phyloP scores from a whole-genome alignment of 768 basidiomycete species.

The Mycena capillaripes region DNA sequence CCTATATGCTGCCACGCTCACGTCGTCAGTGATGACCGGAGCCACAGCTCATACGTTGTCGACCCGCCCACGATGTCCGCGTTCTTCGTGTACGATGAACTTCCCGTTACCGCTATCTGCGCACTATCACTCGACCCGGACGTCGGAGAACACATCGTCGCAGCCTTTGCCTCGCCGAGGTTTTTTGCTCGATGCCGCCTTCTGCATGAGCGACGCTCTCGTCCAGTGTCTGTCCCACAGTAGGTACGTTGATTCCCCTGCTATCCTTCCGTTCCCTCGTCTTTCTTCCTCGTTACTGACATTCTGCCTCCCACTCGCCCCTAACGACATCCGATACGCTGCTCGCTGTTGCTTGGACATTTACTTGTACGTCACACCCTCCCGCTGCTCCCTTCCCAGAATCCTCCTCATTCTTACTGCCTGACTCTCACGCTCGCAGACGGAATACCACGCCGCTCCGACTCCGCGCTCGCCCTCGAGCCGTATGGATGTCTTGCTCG shows the following conservation, averaged over 20 bases:
- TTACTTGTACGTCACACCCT: conserved; percentile 4
- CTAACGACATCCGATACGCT: no score
- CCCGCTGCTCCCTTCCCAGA: conserved; percentile 1
- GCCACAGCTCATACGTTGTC: conserved; percentile 1
- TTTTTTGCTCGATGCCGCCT: background rate
- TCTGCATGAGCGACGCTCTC: background rate
- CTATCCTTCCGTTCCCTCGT: no score
- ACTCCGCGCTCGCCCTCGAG: background rate
- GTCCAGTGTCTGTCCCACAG: no score
- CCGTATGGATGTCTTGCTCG: background rate
- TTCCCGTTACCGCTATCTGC: background rate
- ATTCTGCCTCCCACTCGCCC: no score
- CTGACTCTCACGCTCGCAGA: background rate
- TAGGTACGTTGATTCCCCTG: no score
- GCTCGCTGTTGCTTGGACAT: no score
- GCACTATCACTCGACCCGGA: background rate
- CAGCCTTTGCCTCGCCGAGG: background rate
- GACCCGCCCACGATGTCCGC: background rate
- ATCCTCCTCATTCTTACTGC: background rate
- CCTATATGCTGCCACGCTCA: background rate
- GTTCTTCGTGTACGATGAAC: background rate
- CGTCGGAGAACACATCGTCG: conserved; percentile 1
- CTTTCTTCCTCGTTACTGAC: no score
- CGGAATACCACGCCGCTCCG: background rate
- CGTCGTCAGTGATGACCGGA: background rate